Conservation (phyloP, 345 rosid species). For the Sonneratia caseolaris region DNA sequence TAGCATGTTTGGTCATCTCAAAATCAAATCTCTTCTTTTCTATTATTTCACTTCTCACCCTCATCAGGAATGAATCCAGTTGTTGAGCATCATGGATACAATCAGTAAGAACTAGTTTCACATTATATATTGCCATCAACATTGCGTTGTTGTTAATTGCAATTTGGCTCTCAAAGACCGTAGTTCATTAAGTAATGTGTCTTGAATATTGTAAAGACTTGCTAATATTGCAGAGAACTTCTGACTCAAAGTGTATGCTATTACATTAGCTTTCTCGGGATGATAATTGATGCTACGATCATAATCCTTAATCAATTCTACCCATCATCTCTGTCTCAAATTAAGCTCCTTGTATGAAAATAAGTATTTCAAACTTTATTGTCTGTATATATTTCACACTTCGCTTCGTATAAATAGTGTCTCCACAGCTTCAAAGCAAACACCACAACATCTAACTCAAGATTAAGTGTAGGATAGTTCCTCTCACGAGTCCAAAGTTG, state of each 20-base stretch:
- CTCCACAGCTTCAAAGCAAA: background rate
- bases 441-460: background rate
- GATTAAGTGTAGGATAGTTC: background rate
- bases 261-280: background rate
- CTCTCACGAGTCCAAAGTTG: background rate
- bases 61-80: background rate
- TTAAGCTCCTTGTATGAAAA: background rate
- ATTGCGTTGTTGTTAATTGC: too few species aligned
- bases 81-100: too few species aligned
- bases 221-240: background rate
- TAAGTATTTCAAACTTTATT: background rate
- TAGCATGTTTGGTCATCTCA: background rate
- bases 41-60: background rate
- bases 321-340: background rate
- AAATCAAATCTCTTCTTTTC: background rate
- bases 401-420: background rate
- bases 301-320: background rate
- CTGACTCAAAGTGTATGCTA: background rate
- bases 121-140: too few species aligned
- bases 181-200: background rate
- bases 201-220: background rate
- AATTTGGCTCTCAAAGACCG: too few species aligned
- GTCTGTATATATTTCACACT: background rate
- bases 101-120: too few species aligned
- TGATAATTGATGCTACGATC: background rate